Percentiles rank a stretch among this genome's conserved stretches.
phyloP scores from a whole-genome alignment of 768 basidiomycete genomes.

The Suillus luteus region DNA sequence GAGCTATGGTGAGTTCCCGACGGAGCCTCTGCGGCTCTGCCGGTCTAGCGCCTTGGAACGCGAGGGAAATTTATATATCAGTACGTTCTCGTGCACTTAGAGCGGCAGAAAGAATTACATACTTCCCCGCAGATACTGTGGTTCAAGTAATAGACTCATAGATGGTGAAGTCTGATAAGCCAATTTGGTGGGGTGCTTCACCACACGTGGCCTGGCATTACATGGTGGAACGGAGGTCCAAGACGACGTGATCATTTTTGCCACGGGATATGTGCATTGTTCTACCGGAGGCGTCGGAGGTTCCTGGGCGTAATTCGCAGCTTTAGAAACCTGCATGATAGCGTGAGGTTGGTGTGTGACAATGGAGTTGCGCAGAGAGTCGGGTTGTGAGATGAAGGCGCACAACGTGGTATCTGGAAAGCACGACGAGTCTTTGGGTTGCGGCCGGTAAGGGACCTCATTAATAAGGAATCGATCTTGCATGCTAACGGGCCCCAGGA shows the following conservation, averaged over 20 bases:
- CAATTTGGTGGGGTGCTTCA: slow-evolving; percentile 38
- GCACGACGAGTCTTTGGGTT: slow-evolving; percentile 39
- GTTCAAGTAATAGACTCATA: slow-evolving; percentile 46
- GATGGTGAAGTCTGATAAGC: slow-evolving; percentile 48
- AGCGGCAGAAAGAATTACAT: background rate
- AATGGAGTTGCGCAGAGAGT: slow-evolving; percentile 46
- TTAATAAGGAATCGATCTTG: background rate
- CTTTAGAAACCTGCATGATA: slow-evolving; percentile 44
- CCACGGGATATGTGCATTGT: slow-evolving; percentile 32
- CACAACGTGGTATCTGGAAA: slow-evolving; percentile 47
- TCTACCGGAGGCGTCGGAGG: background rate
- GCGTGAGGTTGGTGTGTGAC: slow-evolving; percentile 47
- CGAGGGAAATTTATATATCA: slow-evolving; percentile 42
- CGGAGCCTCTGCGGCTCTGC: slow-evolving; percentile 18
- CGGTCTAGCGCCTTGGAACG: slow-evolving; percentile 34
- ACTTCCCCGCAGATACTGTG: slow-evolving; percentile 31
- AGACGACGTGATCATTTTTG: slow-evolving; percentile 36
- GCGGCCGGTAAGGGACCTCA: slow-evolving; percentile 21
- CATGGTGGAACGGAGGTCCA: slow-evolving; percentile 28
- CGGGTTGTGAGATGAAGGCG: slow-evolving; percentile 64
- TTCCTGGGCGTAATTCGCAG: slow-evolving; percentile 28
- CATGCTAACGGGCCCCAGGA: slow-evolving; percentile 17
- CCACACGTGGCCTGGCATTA: slow-evolving; percentile 29
- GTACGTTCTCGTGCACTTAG: slow-evolving; percentile 21
- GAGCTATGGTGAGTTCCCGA: slow-evolving; percentile 27